Percentiles rank a stretch among this genome's conserved stretches.
Conservation (phyloP, 2,329 filamentous ascomycete species). For the Talaromyces sp. region DNA sequence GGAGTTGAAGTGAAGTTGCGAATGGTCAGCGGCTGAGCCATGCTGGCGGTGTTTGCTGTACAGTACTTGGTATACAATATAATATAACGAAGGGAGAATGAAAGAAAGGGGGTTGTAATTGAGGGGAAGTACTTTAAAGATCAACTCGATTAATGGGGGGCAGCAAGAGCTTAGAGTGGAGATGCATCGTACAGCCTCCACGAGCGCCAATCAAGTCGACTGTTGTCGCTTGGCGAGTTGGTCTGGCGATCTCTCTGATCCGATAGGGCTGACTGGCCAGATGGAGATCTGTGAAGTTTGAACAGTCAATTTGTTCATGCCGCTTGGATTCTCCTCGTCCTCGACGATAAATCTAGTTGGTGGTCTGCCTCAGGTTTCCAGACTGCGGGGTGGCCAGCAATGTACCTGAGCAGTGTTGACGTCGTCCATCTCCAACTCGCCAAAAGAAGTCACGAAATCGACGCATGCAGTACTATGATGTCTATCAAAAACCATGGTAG, state of each 20-base stretch:
- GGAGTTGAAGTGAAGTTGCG: slow-evolving; percentile 74
- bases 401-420: no score
- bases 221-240: slow-evolving; percentile 6
- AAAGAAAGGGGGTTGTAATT: no score
- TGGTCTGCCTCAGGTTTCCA: neutral
- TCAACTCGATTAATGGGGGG: neutral
- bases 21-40: slow-evolving; percentile 56
- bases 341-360: neutral
- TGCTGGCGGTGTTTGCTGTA: slow-evolving; percentile 15
- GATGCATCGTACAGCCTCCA: slow-evolving; percentile 6
- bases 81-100: neutral
- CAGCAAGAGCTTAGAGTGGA: slow-evolving; percentile 7
- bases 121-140: no score
- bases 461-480: no score
- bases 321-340: neutral
- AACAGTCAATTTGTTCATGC: no score
- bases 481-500: no score
- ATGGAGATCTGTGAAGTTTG: no score
- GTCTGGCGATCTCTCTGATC: neutral
- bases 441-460: no score
- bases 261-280: no score
- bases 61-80: neutral
- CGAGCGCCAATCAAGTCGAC: neutral
- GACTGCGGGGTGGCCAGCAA: neutral
- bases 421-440: no score